Base-by-base conservation (phyloP, 257 asterid species). In the Plantago major region DNA sequence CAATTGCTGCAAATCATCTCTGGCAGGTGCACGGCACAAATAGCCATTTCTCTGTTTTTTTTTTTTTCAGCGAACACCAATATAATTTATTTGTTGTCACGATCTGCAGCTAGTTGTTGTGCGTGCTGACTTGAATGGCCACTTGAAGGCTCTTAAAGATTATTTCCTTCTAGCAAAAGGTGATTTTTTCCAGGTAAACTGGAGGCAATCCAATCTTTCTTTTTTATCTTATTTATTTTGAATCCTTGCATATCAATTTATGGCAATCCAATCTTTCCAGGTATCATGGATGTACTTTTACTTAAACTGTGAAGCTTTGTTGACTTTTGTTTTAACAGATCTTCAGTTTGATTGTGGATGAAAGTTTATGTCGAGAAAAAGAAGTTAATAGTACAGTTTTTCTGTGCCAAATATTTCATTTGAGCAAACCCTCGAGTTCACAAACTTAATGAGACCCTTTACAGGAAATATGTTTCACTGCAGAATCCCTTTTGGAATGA, bases 41-140 rank as follows among this genome's bases (percentile, higher is more conserved):
- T 46, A 47, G 33, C 69, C 33, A 42, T 72, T 16, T 47, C 16
- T 38, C 43, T 47, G 51, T 53, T 67, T 62, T 17, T 52, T 63
- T 4, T 60, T 69, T 67, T 58, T 22, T 22, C 26, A 22, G 26
- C 26, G 62, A 63, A 33, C 53, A 60, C 59, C 45, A 65, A 60
- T 64, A 63, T 64, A 58, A 43, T 16, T 6, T 62, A n/a, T 65
- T 68, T 61, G 58, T 45, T 69, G 42, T 53, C 68, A 61, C 18
- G 67, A 48, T 75, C 60, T 74, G 80, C 89, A 93, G 99, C 97
- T 93, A 73, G 95, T 93, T 63, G 94, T 93, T 55, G 94, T 87
- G 68, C 97, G 96, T 15, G 97, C 97, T n/a, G 97, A 89, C 84
- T 82, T 93, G 81, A 89, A 83, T 78, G 97, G 99, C 59, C 99